Base-by-base conservation (phyloP, 768 basidiomycete genomes). In the Trametes gibbosa region DNA sequence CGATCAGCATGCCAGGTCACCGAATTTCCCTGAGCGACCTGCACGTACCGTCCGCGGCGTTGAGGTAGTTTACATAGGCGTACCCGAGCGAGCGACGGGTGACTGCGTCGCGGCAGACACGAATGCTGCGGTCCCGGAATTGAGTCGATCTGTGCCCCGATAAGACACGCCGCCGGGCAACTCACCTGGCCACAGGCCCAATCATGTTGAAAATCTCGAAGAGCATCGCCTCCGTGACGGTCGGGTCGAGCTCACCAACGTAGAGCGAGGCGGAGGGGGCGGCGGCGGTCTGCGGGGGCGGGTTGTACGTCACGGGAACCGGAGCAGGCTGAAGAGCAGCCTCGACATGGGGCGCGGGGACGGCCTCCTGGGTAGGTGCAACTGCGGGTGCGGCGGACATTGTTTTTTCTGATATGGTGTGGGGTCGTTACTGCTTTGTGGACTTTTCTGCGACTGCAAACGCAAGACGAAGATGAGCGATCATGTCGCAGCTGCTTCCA, bases 171-270 rank as follows among this genome's bases (percentile, higher is more conserved):
- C 10, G 13, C 40, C 21, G 37, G 16, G 8, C 25, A 37, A 50
- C 87, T 63, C 64, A 92, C 94, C 93, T 95, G 45, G 95, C 95
- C 65, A 99, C 97, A 49, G 96, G 97, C 52, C 97, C 97, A 76
- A 98, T 94, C 92, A 98, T 96, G 75, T 97, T 97, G 83, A 99
- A 99, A 74, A 99, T 98, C 81, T 99, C 97, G 73, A 98, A 99
- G 54, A 99, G 85, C 94, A 98, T 98, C 58, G 97, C 96, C 81
- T 99, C 97, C 37, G 95, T 92, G 76, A 99, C 97, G 65, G 92
- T 90, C 68, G 92, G 88, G 77, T 98, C 97, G 66, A 99, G 89
- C 79, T 99, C 97, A 59, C 97, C 97, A 63, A 99, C 97, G 78
- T 99, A 99, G 68, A 99, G 91, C 59, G 95, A 97, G 23, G 92